A percentile compares a stretch with the other conserved stretches of the same genome.
phyloP scores from a whole-genome alignment of 1,284 basidiomycete species.

The Puccinia coronata region DNA sequence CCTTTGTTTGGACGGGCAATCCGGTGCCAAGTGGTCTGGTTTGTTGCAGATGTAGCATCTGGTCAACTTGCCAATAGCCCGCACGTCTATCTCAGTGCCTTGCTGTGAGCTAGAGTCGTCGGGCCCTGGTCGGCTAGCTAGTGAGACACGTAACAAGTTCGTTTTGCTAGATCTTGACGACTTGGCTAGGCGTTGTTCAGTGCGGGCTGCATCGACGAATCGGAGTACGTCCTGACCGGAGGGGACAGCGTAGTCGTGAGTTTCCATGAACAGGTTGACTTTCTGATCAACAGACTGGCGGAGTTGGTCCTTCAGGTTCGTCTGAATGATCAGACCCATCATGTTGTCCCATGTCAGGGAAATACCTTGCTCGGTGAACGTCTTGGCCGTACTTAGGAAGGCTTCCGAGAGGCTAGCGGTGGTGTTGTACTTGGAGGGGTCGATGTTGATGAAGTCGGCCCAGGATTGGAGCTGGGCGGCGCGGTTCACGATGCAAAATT shows the following conservation, averaged over 20 bases:
- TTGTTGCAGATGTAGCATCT: constrained; percentile 12
- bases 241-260: background rate
- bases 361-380: background rate
- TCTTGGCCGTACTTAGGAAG: background rate
- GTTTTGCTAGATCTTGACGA: background rate
- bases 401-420: background rate
- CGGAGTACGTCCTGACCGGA: background rate
- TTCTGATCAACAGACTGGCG: background rate
- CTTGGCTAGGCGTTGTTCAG: background rate
- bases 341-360: background rate
- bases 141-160: background rate
- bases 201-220: background rate
- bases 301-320: background rate
- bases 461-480: background rate
- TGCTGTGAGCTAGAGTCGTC: background rate
- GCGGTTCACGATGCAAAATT: background rate
- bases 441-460: background rate
- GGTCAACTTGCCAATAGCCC: background rate
- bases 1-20: background rate
- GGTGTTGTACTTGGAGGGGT: background rate
- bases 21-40: background rate
- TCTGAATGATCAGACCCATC: background rate
- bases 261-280: background rate
- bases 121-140: background rate
- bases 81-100: background rate